Base-by-base conservation (phyloP, 2,329 filamentous ascomycete genomes). In the Diaporthe helianthi region DNA sequence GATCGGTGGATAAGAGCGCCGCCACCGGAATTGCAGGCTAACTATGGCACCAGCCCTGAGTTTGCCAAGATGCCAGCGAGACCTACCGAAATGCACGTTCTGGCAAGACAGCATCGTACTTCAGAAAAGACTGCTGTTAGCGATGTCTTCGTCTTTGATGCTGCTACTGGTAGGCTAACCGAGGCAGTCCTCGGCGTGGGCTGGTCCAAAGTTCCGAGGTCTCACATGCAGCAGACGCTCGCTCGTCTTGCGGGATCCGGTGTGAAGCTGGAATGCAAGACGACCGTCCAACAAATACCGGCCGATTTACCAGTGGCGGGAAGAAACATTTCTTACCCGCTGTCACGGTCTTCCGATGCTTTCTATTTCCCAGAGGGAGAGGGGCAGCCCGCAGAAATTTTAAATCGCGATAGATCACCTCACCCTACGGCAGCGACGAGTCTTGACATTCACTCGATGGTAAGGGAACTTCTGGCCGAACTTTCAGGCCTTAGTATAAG, bases 101-200 rank as follows among this genome's bases (percentile, higher is more conserved):
- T 76, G 19, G 78, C 76, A 22, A 58, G 31, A 3, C 76, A 80
- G 53, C 52, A 73, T 17, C 72, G 65, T 5, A 19, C 66, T 1
- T 75, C 76, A 0, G 77, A 78, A 13, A 75, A 75, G 47, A 58
- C 29, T 1, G 79, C 71, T 64, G 29, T 76, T 13, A 79, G 71
- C 3, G 80, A 81, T 54, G 66, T 81, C 7, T 81, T 80, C 53
- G 73, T 77, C 10, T 81, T 80, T 67, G 75, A 81, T 49, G 64
- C 75, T 2, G 26, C 19, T 1, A 73, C 67, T 6, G 77, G 78
- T 0, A 10, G 29, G 13, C 71, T 82, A 33, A 65, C 71, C 0
- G 79, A 80, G 58, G 75, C 76, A 13, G 76, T 81, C 4, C 58
- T 80, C 10, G 79, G 80, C 2, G 70, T 81, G 22, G 67, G 71